These are phyloP conservation scores for Graphilbum fragrans DNA, from an alignment of 2,329 filamentous ascomycete genomes.

Conservation along the genomic window DNA sequence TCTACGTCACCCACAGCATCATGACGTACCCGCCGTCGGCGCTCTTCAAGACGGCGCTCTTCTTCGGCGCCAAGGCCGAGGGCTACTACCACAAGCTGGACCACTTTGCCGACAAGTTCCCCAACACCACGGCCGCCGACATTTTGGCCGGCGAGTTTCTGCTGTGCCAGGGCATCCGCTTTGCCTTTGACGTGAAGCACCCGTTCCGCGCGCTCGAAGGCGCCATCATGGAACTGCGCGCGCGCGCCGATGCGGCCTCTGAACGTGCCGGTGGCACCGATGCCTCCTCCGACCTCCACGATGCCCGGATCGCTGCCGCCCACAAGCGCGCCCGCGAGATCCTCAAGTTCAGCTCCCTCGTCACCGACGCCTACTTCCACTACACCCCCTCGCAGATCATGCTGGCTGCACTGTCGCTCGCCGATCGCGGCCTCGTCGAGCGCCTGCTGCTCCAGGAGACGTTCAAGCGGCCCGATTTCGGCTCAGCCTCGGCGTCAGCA, in stretches of 20 bases:
- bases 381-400: slow-evolving; percentile 92
- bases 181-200: slow-evolving; percentile 86
- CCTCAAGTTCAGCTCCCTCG: slow-evolving; percentile 65
- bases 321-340: slow-evolving; percentile 63
- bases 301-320: slow-evolving; percentile 41
- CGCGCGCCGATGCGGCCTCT: slow-evolving; percentile 49
- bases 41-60: slow-evolving; percentile 81
- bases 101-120: slow-evolving; percentile 55
- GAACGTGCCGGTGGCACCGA: too few relatives aligned
- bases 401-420: slow-evolving; percentile 67
- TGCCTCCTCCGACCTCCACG: slow-evolving; percentile 8
- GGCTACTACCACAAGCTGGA: slow-evolving; percentile 47
- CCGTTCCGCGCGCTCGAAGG: slow-evolving; percentile 83
- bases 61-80: slow-evolving; percentile 89
- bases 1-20: slow-evolving; percentile 89
- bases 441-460: slow-evolving; percentile 31
- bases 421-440: slow-evolving; percentile 52
- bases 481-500: slow-evolving; percentile 12
- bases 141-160: slow-evolving; percentile 88
- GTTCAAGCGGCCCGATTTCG: slow-evolving; percentile 15
- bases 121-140: slow-evolving; percentile 62
- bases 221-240: slow-evolving; percentile 68
- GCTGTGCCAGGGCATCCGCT: slow-evolving; percentile 81
- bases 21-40: slow-evolving; percentile 93
- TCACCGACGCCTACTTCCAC: slow-evolving; percentile 95